Percentiles rank a stretch among this genome's conserved stretches.
Conservation (phyloP, 371 early-diverging fungal species). For the Syncephalastrum monosporum region DNA sequence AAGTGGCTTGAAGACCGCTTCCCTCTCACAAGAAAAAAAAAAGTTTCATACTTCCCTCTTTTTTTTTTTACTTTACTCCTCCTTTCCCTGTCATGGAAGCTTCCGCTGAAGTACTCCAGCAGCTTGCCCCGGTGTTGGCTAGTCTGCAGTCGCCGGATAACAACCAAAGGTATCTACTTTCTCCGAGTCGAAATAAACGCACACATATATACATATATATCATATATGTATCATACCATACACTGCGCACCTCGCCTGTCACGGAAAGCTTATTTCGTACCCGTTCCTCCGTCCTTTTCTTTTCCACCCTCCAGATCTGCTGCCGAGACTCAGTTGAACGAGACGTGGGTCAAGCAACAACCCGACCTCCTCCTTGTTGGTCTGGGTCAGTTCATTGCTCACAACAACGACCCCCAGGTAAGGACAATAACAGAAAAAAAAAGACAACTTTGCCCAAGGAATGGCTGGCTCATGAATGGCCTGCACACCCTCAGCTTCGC, state of each 20-base stretch:
- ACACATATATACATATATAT: too few relatives aligned
- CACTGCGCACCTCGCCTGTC: not conserved
- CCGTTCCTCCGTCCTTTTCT: not conserved
- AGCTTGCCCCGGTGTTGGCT: conserved; percentile 58
- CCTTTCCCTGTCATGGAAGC: conserved; percentile 36
- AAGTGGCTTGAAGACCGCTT: conserved; percentile 3
- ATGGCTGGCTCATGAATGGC: not conserved
- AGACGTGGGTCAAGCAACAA: conserved; percentile 69
- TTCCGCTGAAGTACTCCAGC: conserved; percentile 57
- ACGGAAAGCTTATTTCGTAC: conserved; percentile 5
- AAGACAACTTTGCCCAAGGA: not conserved
- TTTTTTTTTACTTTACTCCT: conserved; percentile 16
- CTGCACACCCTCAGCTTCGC: conserved; percentile 63
- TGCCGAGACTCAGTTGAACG: conserved; percentile 73
- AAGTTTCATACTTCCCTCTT: conserved; percentile 22
- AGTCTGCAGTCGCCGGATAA: conserved; percentile 65
- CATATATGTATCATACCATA: too few relatives aligned
- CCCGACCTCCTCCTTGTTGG: conserved; percentile 69
- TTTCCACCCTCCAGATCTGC: conserved; percentile 42
- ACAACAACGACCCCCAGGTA: conserved; percentile 57
- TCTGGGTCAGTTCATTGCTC: conserved; percentile 61
- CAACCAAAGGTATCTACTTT: conserved; percentile 34
- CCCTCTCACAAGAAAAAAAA: conserved; percentile 10
- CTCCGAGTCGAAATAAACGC: not conserved
- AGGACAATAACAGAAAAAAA: not conserved